A percentile compares a stretch with the other conserved stretches of the same genome.
phyloP scores from a whole-genome alignment of 305 asterid genomes.

The Coffea humblotiana region DNA sequence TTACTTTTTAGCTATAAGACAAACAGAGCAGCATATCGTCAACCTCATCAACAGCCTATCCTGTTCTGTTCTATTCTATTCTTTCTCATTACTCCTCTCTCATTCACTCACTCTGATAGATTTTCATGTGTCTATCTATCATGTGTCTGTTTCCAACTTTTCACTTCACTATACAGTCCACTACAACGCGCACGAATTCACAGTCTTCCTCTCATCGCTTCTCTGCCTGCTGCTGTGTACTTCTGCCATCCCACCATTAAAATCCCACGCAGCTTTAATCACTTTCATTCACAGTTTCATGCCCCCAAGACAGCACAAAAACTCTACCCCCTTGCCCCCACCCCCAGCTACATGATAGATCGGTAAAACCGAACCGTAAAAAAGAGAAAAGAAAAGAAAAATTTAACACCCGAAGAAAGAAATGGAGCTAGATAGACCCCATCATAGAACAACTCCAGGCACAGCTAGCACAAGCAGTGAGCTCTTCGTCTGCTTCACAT shows the following conservation, averaged over 20 bases:
- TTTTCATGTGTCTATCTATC: neutral
- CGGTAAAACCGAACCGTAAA: constrained; percentile 29
- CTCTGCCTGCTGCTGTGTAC: neutral
- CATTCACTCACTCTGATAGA: no score
- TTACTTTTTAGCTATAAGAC: constrained; percentile 18
- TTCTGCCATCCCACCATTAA: constrained; percentile 17
- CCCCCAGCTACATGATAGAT: neutral
- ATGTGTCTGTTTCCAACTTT: neutral
- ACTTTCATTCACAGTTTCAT: constrained; percentile 8
- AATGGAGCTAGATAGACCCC: constrained; percentile 66
- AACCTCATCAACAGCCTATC: neutral
- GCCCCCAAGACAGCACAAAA: neutral
- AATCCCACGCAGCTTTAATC: constrained; percentile 11
- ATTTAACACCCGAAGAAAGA: neutral
- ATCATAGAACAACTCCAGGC: constrained; percentile 42
- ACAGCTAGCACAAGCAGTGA: constrained; percentile 39
- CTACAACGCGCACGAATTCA: neutral
- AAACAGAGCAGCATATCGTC: constrained; percentile 10
- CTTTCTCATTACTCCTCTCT: neutral
- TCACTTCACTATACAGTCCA: constrained; percentile 8
- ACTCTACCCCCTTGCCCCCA: neutral
- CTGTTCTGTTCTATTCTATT: neutral
- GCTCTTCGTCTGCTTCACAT: constrained; percentile 71
- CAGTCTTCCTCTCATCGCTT: constrained; percentile 8
- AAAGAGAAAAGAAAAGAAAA: constrained; percentile 4